These are phyloP conservation scores for Yarrowia porcina DNA, from an alignment of 805 yeast species.

Conservation along the genomic window DNA sequence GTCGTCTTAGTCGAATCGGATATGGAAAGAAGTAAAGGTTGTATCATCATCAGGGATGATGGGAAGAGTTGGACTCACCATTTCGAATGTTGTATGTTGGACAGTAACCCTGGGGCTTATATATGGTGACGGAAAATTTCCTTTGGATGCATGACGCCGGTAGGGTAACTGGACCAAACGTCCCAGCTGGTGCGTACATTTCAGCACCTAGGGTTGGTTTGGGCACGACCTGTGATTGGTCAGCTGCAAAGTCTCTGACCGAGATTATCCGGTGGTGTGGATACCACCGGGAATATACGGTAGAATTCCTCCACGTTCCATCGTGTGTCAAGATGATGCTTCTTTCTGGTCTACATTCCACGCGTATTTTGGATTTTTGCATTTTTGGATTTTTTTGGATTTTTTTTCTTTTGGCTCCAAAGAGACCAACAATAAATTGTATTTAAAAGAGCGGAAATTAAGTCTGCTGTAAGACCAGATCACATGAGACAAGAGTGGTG, in stretches of 20 bases:
- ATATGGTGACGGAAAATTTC: conserved; percentile 12
- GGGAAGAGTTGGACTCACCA: not conserved
- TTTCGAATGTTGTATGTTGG: conserved; percentile 14
- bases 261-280: not conserved
- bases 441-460: no score
- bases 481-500: no score
- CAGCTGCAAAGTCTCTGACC: not conserved
- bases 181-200: conserved; percentile 3
- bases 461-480: no score
- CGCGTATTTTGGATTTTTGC: not conserved
- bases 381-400: not conserved
- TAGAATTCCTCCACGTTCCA: not conserved
- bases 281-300: no score
- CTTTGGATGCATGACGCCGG: not conserved
- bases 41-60: conserved; percentile 37
- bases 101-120: conserved; percentile 4
- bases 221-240: conserved; percentile 6
- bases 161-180: conserved; percentile 4
- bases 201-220: conserved; percentile 22
- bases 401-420: not conserved
- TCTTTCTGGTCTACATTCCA: not conserved
- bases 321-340: not conserved
- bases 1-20: conserved; percentile 44
- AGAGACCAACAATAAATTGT: no score
- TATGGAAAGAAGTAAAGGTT: conserved; percentile 40